Base-by-base conservation (phyloP, 495 filamentous ascomycete species). In the Xylaria flabelliformis region DNA sequence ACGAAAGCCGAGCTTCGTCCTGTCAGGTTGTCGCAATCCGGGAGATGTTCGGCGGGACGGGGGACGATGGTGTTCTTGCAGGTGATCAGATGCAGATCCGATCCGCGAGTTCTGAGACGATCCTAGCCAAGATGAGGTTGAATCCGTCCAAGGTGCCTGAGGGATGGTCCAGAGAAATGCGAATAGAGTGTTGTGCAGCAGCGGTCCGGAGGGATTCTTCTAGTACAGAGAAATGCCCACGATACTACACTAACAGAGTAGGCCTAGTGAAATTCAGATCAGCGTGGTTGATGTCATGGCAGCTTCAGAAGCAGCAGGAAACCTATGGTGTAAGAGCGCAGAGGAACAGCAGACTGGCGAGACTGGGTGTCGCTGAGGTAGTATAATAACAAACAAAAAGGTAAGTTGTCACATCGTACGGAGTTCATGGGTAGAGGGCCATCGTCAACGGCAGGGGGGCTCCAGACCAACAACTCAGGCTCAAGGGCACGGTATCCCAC, bases 31-130 rank as follows among this genome's bases (percentile, higher is more conserved):
- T 56, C 50, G 59, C 59, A 64, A 56, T 46, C 51, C 69, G 42
- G 56, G 56, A 51, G 29, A 56, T 24, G 21, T 56, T 64, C 61
- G 64, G 59, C 48, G 63, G 44, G 59, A 29, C 15, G 59, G 46
- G 51, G 68, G 34, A 41, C 44, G 19, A 58, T 44, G 15, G 36
- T 34, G n/a, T 53, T 15, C 36, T 71, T 19, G 50, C 21, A 34
- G 67, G 36, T 24, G 44, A 59, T 46, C 48, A 44, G 69, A 56
- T 64, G 69, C 48, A 64, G 69, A 71, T 71, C 68, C 59, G 69
- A 71, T 71, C 69, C 34, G 15, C 67, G n/a, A 46, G 15, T 41
- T 21, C 24, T 36, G 4, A 59, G 21, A 69, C 13, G 50, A 53
- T 48, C 64, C 32, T 42, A 44, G 36, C 21, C 21, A 42, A 44